phyloP scores from a whole-genome alignment of 805 yeast genomes.

The Candida tallmaniae region DNA sequence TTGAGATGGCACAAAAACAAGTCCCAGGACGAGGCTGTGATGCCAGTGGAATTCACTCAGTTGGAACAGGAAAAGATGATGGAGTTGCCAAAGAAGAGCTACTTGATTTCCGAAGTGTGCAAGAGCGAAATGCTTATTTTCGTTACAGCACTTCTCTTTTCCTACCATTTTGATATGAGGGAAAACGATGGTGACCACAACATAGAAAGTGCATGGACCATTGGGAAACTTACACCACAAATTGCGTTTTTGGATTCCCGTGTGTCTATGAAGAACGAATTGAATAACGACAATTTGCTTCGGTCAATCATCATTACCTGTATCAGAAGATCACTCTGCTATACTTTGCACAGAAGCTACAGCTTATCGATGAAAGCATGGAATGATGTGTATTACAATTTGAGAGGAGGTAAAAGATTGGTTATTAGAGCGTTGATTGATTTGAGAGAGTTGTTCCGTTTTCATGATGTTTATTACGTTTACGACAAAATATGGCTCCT shows the following conservation, averaged over 20 bases:
- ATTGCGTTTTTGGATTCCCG: slow-evolving; percentile 65
- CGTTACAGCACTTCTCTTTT: slow-evolving; percentile 63
- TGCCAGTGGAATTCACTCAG: slow-evolving; percentile 51
- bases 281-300: slow-evolving; percentile 32
- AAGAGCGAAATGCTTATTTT: slow-evolving; percentile 51
- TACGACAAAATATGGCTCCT: slow-evolving; percentile 74
- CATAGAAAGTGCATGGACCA: slow-evolving; percentile 90
- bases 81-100: slow-evolving; percentile 60
- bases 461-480: slow-evolving; percentile 79
- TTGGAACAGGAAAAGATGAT: slow-evolving; percentile 66
- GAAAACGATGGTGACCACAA: slow-evolving; percentile 68
- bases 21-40: slow-evolving; percentile 19
- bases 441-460: slow-evolving; percentile 69
- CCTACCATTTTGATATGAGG: slow-evolving; percentile 69
- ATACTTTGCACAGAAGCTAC: slow-evolving; percentile 76
- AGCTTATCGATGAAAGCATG: slow-evolving; percentile 57
- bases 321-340: slow-evolving; percentile 68
- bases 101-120: slow-evolving; percentile 51
- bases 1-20: slow-evolving; percentile 45
- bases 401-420: slow-evolving; percentile 66
- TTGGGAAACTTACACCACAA: slow-evolving; percentile 84
- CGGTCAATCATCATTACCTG: slow-evolving; percentile 55
- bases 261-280: slow-evolving; percentile 27
- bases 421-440: slow-evolving; percentile 58
- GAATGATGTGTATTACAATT: slow-evolving; percentile 64